Conservation (phyloP, 371 early-diverging fungal species). For the Nosema muscidifuracis region DNA sequence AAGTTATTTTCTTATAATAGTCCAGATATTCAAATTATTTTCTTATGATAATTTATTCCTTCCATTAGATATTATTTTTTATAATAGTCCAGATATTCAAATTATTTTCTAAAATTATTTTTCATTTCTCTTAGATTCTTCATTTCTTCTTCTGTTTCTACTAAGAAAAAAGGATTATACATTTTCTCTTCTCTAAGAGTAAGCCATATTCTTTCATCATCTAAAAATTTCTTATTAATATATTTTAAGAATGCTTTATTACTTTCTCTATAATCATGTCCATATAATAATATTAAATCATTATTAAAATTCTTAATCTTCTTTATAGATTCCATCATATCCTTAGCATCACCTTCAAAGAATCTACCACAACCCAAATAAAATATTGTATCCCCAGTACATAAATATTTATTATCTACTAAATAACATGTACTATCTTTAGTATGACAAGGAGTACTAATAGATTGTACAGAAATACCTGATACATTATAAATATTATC, state of each 20-base stretch:
- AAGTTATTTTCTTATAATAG: no score
- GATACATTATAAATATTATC: constrained; percentile 2
- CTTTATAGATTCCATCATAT: constrained; percentile 45
- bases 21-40: no score
- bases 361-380: constrained; percentile 62
- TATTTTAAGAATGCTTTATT: constrained; percentile 45
- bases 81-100: neutral
- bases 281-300: constrained; percentile 55
- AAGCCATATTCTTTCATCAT: neutral
- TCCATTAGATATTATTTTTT: no score
- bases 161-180: neutral
- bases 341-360: constrained; percentile 58
- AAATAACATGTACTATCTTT: constrained; percentile 50
- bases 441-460: constrained; percentile 61
- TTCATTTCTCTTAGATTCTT: neutral
- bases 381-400: constrained; percentile 61
- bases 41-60: no score
- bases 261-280: constrained; percentile 59
- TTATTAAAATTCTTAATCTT: constrained; percentile 27
- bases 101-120: neutral
- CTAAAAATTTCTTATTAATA: neutral
- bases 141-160: neutral
- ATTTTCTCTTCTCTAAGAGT: neutral
- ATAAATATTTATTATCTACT: constrained; percentile 36
- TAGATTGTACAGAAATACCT: constrained; percentile 31